Evolutionary conservation across 176 grass and related monocot species (phyloP).

Genomic region (Hyparrhenia diplandra): DNA sequence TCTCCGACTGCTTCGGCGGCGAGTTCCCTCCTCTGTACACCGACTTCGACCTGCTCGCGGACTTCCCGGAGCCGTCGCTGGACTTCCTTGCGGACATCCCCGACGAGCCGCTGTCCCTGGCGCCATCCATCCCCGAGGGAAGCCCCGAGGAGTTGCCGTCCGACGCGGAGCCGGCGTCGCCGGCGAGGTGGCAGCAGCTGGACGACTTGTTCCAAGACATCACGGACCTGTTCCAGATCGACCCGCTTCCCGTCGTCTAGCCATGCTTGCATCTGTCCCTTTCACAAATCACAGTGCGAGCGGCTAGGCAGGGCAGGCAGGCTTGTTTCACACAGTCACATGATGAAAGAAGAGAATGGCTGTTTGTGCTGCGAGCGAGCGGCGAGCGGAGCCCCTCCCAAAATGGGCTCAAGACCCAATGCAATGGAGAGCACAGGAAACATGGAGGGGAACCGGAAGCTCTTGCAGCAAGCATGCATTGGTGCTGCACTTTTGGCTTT

Average conservation of each 20-base stretch:
- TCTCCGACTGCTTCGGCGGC: constrained; percentile 27
- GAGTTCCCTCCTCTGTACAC: constrained; percentile 46
- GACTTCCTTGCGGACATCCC: constrained; percentile 48
- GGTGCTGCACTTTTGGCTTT: background rate
- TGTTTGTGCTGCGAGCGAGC: background rate
- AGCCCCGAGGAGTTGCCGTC: background rate
- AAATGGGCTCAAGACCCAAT: background rate
- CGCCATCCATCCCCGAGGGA: background rate
- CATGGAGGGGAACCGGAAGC: no score
- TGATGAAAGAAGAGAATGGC: background rate
- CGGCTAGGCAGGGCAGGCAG: background rate
- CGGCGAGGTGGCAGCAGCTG: constrained; percentile 31
- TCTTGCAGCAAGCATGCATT: background rate
- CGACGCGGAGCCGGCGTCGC: background rate
- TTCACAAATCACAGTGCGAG: constrained; percentile 4
- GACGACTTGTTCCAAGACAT: constrained; percentile 88
- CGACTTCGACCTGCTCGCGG: constrained; percentile 52
- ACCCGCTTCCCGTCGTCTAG: constrained; percentile 52
- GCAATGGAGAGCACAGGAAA: background rate
- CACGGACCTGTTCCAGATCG: constrained; percentile 76
- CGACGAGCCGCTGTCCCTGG: background rate
- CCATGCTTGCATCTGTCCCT: constrained; percentile 6
- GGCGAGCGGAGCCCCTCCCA: background rate
- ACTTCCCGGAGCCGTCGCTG: constrained; percentile 46
- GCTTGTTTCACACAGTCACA: background rate